These are phyloP conservation scores for Gorgonomyces haynaldii DNA, from an alignment of 192 early-diverging fungal species.

Conservation along the genomic window DNA sequence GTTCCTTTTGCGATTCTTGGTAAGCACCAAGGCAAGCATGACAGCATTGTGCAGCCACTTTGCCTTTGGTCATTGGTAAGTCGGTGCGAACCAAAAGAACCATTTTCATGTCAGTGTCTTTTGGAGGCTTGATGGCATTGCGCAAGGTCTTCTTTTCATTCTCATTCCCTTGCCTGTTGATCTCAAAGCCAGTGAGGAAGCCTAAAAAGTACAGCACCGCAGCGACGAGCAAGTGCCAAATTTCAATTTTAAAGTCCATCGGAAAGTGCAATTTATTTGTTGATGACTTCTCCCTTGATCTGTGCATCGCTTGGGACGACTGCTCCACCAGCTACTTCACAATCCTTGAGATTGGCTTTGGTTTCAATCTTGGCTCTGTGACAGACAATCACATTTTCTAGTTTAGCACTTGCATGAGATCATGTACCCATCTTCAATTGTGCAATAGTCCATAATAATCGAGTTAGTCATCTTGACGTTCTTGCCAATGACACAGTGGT, in stretches of 20 bases:
- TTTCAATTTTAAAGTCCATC: no score
- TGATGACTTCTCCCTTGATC: no score
- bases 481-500: conserved; percentile 90
- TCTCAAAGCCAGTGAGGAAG: no score
- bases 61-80: conserved; percentile 89
- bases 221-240: no score
- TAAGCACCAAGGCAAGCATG: conserved; percentile 72
- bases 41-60: conserved; percentile 57
- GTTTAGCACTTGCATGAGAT: conserved; percentile 49
- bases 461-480: conserved; percentile 91
- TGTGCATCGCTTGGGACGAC: conserved; percentile 32
- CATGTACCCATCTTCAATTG: conserved; percentile 72
- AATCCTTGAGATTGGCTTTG: conserved; percentile 71
- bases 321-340: conserved; percentile 63
- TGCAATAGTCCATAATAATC: conserved; percentile 91
- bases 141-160: no score
- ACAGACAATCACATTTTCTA: conserved; percentile 82
- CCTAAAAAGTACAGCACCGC: neutral
- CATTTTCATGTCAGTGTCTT: conserved; percentile 24
- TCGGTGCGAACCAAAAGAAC: conserved; percentile 79
- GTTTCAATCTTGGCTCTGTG: conserved; percentile 65
- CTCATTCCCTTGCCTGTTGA: no score
- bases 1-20: conserved; percentile 17
- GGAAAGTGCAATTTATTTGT: no score
- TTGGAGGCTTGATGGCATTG: no score